A percentile compares a stretch with the other conserved stretches of the same genome.
phyloP scores from a whole-genome alignment of 2,329 filamentous ascomycete genomes.

The Pseudodiploospora longispora region DNA sequence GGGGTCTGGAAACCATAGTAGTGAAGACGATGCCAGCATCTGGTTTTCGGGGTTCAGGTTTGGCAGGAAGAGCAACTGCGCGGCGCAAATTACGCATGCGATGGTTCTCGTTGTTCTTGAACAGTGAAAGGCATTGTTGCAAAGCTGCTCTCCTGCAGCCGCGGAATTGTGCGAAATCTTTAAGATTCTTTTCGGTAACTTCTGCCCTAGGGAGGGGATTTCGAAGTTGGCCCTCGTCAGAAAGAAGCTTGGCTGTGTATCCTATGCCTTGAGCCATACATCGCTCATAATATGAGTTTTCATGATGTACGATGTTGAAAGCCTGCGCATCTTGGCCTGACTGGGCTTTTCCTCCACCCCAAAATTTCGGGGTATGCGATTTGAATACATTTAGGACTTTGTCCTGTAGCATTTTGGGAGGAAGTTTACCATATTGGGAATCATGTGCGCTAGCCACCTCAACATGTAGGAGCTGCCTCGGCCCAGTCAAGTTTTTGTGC shows the following conservation, averaged over 20 bases:
- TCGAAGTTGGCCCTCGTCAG: neutral
- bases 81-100: slow-evolving; percentile 27
- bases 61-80: slow-evolving; percentile 27
- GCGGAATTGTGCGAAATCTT: slow-evolving; percentile 26
- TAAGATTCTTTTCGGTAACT: slow-evolving; percentile 11
- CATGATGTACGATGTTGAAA: slow-evolving; percentile 25
- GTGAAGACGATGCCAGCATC: slow-evolving; percentile 17
- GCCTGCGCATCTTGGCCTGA: neutral
- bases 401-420: slow-evolving; percentile 1
- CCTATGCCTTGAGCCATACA: slow-evolving; percentile 20
- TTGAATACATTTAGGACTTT: slow-evolving; percentile 3
- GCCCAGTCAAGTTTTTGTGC: neutral
- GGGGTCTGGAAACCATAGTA: slow-evolving; percentile 11
- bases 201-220: neutral
- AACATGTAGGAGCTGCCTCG: slow-evolving; percentile 3
- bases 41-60: slow-evolving; percentile 7
- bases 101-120: slow-evolving; percentile 30
- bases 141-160: slow-evolving; percentile 38
- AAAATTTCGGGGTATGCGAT: neutral
- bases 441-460: slow-evolving; percentile 5
- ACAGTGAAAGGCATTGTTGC: slow-evolving; percentile 32
- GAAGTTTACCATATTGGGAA: slow-evolving; percentile 3
- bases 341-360: neutral
- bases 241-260: slow-evolving; percentile 11
- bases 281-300: slow-evolving; percentile 27